Evolutionary conservation across 2,329 filamentous ascomycete genomes (phyloP), one percentile per base, ranked within the genome.

Genomic region (Botrytis elliptica): DNA sequence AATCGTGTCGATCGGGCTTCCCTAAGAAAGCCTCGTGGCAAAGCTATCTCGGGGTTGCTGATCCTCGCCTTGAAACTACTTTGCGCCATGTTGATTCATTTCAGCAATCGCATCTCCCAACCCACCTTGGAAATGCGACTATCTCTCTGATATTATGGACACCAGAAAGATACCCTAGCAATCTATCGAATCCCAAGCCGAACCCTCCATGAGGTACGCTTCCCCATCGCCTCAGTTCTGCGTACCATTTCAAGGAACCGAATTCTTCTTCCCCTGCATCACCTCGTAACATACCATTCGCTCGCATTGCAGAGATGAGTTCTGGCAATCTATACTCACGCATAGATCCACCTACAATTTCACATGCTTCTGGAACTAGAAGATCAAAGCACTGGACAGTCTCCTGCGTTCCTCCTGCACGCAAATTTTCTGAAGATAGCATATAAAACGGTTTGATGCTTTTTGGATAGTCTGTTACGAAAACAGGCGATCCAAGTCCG

Each of bases 381-480:
- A 93, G 85, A 81, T 93, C 91, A 80, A 93, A 93, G 81, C 91
- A 93, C 36, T 90, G 89, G 4, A 90, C 90, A 3, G 90, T 92
- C 59, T 79, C 77, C 25, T 66, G 63, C 33, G 38, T 42, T 42
- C 8, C 40, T 42, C 12, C 49, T 62, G 65, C 36, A 68, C 59
- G 46, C 72, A 69, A 66, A 65, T 68, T 73, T 33, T 78, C 73
- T 2, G 88, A 88, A 25, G 89, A 88, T 3, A 88, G 83, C 92
- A 94, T 95, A 83, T 95, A 99, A 83, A 98, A 99, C 18, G 95
- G 93, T 84, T 99, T 99, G 81, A 96, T 90, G 66, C 86, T 85
- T 77, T 89, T 89, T n/a, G 96, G 96, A 81, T 98, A 99, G 82
- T 98, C 88, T 22, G 95, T 98, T 76, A 99, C 90, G 81, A 98